Base-by-base conservation (phyloP, 1,284 basidiomycete genomes). In the Puccinia polysora region DNA sequence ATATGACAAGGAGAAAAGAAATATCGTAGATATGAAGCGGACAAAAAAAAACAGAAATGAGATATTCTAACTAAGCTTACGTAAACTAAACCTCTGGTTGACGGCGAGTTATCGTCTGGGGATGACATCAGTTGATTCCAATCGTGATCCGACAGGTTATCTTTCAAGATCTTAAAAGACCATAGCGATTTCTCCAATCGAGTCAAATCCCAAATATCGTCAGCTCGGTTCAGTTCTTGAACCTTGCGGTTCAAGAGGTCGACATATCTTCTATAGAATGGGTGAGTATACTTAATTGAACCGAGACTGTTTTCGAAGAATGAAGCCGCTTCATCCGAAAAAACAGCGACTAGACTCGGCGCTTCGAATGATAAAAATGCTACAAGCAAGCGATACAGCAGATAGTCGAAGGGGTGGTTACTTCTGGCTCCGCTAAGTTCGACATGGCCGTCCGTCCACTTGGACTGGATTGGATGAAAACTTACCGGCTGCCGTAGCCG, bases 311-410 rank as follows among this genome's bases (percentile, higher is more conserved):
- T 34, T 47, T 47, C 40, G 40, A 69, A 50, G 40, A 55, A 59
- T 20, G 49, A 52, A n/a, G 65, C 65, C 10, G 55, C 38, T 69
- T 69, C 65, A 56, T 69, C 65, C 12, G 65, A 69, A 40, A 69
- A 58, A 23, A 69, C 40, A 12, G 65, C 38, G n/a, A 69, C 36
- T 14, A 69, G 40, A 28, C 1, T 18, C 18, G 65, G 65, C 28
- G 53, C 43, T 59, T 58, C 65, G 30, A 59, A 69, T 50, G 65
- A 69, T 5, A 69, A 43, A 23, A 69, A 69, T 14, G 65, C 55
- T 69, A 50, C 30, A 14, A 65, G 18, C 12, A 45, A 58, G n/a
- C n/a, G n/a, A n/a, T n/a, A n/a, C n/a, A n/a, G n/a, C n/a, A n/a
- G n/a, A n/a, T n/a, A n/a, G n/a, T n/a, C n/a, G n/a, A n/a, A n/a